phyloP scores from a whole-genome alignment of 139 green algal genomes.

The Chlamydomonas applanata region DNA sequence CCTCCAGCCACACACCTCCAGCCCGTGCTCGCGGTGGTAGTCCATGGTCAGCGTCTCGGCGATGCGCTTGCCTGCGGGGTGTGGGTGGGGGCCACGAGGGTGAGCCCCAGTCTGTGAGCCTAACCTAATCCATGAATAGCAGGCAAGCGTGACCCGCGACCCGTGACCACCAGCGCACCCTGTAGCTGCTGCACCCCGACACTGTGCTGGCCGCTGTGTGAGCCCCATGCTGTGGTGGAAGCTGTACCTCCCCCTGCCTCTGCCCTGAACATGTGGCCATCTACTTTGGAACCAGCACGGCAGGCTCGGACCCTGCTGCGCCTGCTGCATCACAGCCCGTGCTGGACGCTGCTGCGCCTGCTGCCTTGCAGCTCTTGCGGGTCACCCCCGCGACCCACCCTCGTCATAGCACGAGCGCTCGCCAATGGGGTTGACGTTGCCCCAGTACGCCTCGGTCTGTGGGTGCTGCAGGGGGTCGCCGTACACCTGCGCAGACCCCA shows the following conservation, averaged over 20 bases:
- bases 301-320: no score
- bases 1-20: no score
- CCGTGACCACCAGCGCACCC: no score
- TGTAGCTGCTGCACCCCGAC: no score
- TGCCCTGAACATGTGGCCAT: no score
- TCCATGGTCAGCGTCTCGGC: slow-evolving; percentile 96
- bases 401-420: slow-evolving; percentile 99
- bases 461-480: slow-evolving; percentile 97
- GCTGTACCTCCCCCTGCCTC: no score
- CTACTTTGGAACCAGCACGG: no score
- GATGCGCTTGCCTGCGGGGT: slow-evolving; percentile 85
- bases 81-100: no score
- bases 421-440: slow-evolving; percentile 98
- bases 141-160: not conserved
- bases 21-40: slow-evolving; percentile 89
- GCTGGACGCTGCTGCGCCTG: not conserved
- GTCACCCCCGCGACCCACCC: slow-evolving; percentile 32
- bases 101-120: no score
- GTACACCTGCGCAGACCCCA: slow-evolving; percentile 82
- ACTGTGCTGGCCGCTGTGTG: no score
- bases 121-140: not conserved
- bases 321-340: not conserved
- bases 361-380: not conserved
- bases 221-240: no score
- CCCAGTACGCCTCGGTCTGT: slow-evolving; percentile 97